phyloP scores from a whole-genome alignment of 2,329 filamentous ascomycete species.

The Trichoderma sp. region DNA sequence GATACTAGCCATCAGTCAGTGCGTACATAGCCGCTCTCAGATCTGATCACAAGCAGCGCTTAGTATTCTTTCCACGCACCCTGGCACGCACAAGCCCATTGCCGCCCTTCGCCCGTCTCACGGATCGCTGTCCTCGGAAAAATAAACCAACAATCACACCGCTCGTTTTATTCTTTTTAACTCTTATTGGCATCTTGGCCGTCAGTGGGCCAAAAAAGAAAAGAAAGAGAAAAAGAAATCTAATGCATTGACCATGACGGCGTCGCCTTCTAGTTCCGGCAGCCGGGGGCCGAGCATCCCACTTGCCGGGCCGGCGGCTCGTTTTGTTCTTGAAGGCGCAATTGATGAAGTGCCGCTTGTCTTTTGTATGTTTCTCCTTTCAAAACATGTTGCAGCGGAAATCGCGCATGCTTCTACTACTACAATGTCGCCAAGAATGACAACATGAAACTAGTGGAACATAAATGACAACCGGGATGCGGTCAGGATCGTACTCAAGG shows the following conservation, averaged over 20 bases:
- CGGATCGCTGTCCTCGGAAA: neutral
- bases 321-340: neutral
- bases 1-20: neutral
- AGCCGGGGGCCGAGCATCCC: neutral
- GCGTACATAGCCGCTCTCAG: conserved; percentile 5
- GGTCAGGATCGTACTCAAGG: neutral
- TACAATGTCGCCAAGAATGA: too few relatives aligned
- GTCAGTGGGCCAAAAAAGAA: neutral
- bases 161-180: neutral
- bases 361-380: too few relatives aligned
- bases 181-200: neutral
- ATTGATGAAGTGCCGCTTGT: too few relatives aligned
- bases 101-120: neutral
- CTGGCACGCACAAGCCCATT: neutral
- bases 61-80: neutral
- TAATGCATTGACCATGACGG: neutral
- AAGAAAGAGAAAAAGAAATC: neutral
- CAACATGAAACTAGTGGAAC: too few relatives aligned
- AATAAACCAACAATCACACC: neutral
- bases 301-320: neutral
- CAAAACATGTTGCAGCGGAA: too few relatives aligned
- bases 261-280: neutral
- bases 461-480: neutral
- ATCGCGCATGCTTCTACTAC: too few relatives aligned
- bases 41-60: neutral